Percentiles rank a stretch among this genome's conserved stretches.
phyloP scores from a whole-genome alignment of 495 filamentous ascomycete species.

The Elaphomyces granulatus region DNA sequence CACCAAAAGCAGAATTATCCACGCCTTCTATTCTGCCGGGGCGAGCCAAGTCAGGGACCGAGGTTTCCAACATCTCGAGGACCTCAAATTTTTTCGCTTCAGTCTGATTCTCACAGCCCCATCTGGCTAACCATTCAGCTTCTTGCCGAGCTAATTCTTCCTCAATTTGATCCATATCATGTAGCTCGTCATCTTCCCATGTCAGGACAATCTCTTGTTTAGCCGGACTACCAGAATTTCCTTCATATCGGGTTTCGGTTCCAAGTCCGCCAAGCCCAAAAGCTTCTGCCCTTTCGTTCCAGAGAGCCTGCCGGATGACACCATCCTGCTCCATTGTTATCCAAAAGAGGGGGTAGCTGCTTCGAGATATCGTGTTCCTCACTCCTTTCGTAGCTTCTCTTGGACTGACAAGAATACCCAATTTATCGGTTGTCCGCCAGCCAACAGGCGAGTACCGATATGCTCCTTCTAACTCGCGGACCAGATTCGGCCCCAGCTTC shows the following conservation, averaged over 20 bases:
- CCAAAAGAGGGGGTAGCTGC: conserved; percentile 50
- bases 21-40: background rate
- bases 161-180: conserved; percentile 27
- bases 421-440: conserved; percentile 43
- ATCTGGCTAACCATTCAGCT: conserved; percentile 21
- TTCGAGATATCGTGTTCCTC: conserved; percentile 50
- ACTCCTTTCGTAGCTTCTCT: conserved; percentile 43
- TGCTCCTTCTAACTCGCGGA: conserved; percentile 79
- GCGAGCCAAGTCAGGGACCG: conserved; percentile 16
- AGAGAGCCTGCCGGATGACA: conserved; percentile 24
- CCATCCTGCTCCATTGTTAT: conserved; percentile 33
- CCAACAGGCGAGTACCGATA: conserved; percentile 54
- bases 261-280: conserved; percentile 50
- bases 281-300: conserved; percentile 40
- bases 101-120: conserved; percentile 11
- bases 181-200: conserved; percentile 41
- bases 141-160: conserved; percentile 13
- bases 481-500: conserved; percentile 44
- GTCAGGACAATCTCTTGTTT: conserved; percentile 33
- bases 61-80: conserved; percentile 20
- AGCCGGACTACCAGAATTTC: conserved; percentile 6
- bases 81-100: conserved; percentile 13
- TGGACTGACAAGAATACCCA: conserved; percentile 49
- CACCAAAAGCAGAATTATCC: background rate
- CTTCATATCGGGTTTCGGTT: conserved; percentile 39